phyloP scores from a whole-genome alignment of 1,139 yeast species.

The Yamadazyma diddensiae region DNA sequence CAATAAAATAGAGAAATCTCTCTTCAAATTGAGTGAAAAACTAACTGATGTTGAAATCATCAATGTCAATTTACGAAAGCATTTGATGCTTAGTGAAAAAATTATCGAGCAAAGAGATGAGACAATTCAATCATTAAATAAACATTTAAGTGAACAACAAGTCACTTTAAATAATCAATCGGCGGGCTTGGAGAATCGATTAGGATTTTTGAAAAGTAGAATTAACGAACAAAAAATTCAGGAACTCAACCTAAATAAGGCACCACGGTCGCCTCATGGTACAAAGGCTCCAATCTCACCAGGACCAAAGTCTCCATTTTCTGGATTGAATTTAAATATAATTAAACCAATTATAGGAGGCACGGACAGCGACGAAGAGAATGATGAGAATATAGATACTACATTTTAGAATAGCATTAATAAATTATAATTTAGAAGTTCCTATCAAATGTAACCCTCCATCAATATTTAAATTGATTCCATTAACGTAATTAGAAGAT shows the following conservation, averaged over 20 bases:
- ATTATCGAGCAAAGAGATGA: conserved; percentile 59
- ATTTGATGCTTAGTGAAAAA: conserved; percentile 53
- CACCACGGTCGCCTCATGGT: too few relatives aligned
- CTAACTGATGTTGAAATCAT: conserved; percentile 39
- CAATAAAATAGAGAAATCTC: conserved; percentile 37
- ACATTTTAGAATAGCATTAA: background rate
- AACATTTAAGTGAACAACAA: conserved; percentile 51
- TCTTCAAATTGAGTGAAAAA: conserved; percentile 37
- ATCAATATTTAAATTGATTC: conserved; percentile 66
- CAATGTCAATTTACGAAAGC: conserved; percentile 38
- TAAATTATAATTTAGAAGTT: conserved; percentile 10
- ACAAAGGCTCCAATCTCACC: conserved; percentile 1
- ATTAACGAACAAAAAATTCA: conserved; percentile 9
- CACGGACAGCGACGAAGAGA: conserved; percentile 8
- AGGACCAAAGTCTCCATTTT: conserved; percentile 19
- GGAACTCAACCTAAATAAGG: conserved; percentile 2
- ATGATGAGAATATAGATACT: background rate
- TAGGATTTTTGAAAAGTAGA: conserved; percentile 19
- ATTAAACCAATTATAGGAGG: conserved; percentile 71
- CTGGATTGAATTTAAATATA: conserved; percentile 55
- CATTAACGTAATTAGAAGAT: conserved; percentile 63
- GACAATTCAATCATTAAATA: conserved; percentile 56
- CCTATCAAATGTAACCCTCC: conserved; percentile 50
- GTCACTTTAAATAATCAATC: conserved; percentile 48
- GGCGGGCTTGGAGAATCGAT: conserved; percentile 50